Percentiles rank a stretch among this genome's conserved stretches.
These are phyloP conservation scores for Gleditsia sinensis DNA, from an alignment of 306 rosid genomes.

Conservation along the genomic window DNA sequence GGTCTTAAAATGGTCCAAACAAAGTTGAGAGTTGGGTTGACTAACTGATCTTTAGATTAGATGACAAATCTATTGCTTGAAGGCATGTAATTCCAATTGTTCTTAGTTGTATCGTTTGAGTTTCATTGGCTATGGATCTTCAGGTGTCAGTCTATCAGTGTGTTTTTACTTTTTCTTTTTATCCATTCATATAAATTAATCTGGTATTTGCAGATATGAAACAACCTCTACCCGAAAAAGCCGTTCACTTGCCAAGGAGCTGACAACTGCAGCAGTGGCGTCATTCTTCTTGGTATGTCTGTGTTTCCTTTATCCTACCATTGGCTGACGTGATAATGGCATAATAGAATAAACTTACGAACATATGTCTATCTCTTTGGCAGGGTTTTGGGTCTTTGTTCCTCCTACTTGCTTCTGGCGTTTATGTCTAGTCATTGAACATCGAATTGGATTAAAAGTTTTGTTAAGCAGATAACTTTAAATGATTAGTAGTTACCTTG, in stretches of 20 bases:
- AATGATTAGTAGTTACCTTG: constrained; percentile 31
- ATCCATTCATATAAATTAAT: constrained; percentile 1
- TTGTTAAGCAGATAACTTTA: constrained; percentile 49
- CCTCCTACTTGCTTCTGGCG: constrained; percentile 89
- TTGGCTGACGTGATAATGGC: constrained; percentile 20
- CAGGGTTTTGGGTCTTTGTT: constrained; percentile 95
- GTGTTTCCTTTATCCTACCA: background rate
- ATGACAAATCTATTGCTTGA: background rate
- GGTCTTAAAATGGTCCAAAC: background rate
- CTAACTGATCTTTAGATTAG: background rate
- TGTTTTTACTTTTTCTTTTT: background rate
- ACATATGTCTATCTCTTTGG: constrained; percentile 22
- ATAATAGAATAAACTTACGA: constrained; percentile 29
- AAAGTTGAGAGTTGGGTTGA: background rate
- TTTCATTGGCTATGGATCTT: constrained; percentile 25
- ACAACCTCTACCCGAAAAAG: constrained; percentile 83
- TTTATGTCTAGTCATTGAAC: constrained; percentile 66
- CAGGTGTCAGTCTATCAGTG: background rate
- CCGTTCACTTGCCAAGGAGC: constrained; percentile 84
- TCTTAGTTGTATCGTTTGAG: background rate
- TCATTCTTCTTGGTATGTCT: constrained; percentile 75
- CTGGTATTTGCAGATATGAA: constrained; percentile 67
- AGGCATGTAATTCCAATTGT: background rate
- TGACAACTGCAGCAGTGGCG: constrained; percentile 78
- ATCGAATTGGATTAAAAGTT: constrained; percentile 33